Evolutionary conservation across 352 stramenopile species (phyloP), one percentile per base, ranked within the genome.

Genomic region (Pythium sukuiense): DNA sequence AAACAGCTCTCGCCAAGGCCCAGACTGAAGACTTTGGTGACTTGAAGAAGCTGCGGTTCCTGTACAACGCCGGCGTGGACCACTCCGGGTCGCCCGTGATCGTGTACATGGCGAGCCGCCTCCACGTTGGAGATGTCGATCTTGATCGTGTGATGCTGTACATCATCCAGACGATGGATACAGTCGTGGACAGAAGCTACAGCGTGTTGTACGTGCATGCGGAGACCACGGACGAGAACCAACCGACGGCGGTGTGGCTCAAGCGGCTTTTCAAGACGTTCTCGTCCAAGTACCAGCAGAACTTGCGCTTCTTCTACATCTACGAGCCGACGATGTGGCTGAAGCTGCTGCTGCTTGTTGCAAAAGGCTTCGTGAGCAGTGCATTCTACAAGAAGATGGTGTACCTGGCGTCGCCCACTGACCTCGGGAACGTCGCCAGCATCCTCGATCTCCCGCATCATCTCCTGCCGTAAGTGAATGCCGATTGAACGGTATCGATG

Each of bases 371-470:
- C 41, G 74, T 89, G 16, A 75, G 69, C 30, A 67, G 69, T 52
- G 70, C 71, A 16, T 93, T 96, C 54, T 92, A 90, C 72, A 73
- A 76, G 49, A 92, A 95, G 52, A 75, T 93, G 26, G 85, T 90
- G 53, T 96, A 93, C 59, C 29, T 96, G 13, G 61, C 78, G 32
- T 67, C 63, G 1, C 29, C 80, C 7, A 64, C 71, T 11, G 86
- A 88, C 35, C 63, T 96, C 18, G 65, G 79, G 39, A 78, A 79
- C 56, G 77, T 90, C 32, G 75, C 82, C 6, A 73, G 73, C 29
- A 57, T 32, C 7, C 71, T 92, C 6, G 66, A 81, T 39, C 70
- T 90, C 11, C 84, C 84, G 8, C 37, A 71, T 2, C 70, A 83
- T 45, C 77, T 89, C 9, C 76, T 76, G 55, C 68, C 72, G 76